Evolutionary conservation across 2,329 filamentous ascomycete genomes (phyloP).

Genomic region (Trichoderma sp.): DNA sequence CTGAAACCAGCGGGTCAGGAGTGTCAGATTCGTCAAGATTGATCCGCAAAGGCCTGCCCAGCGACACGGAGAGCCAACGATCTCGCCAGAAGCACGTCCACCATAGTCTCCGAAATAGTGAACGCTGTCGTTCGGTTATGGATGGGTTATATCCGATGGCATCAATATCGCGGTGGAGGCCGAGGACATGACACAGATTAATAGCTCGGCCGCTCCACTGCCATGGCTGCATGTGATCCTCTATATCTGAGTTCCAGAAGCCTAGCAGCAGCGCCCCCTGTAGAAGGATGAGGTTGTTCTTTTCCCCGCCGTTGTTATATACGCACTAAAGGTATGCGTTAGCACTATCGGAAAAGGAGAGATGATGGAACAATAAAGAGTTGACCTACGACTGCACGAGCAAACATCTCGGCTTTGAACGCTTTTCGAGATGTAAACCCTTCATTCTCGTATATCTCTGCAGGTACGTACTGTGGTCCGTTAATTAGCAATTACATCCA

Average conservation of each 20-base stretch:
- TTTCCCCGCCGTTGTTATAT: constrained; percentile 10
- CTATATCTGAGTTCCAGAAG: constrained; percentile 12
- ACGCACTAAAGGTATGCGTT: not conserved
- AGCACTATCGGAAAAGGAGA: not conserved
- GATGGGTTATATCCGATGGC: constrained; percentile 6
- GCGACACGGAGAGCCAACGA: not conserved
- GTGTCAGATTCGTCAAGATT: constrained; percentile 12
- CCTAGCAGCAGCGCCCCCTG: not conserved
- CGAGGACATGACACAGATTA: constrained; percentile 3
- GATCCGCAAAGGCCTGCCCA: constrained; percentile 1
- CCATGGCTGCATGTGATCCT: constrained; percentile 15
- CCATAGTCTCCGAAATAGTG: constrained; percentile 9
- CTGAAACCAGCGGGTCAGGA: constrained; percentile 2
- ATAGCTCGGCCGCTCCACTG: constrained; percentile 11
- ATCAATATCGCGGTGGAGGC: constrained; percentile 11
- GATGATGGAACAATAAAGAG: fast-evolving
- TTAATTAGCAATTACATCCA: not conserved
- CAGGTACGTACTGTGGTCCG: not conserved
- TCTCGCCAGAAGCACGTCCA: constrained; percentile 13
- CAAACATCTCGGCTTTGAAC: constrained; percentile 6
- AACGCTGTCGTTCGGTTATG: constrained; percentile 7
- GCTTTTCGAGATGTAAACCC: constrained; percentile 12
- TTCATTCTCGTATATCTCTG: constrained; percentile 10
- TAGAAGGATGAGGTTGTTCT: constrained; percentile 7
- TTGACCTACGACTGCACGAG: constrained; percentile 1